Conservation (phyloP, 73 alveolate species). For the Tetrahymena malaccensis region DNA sequence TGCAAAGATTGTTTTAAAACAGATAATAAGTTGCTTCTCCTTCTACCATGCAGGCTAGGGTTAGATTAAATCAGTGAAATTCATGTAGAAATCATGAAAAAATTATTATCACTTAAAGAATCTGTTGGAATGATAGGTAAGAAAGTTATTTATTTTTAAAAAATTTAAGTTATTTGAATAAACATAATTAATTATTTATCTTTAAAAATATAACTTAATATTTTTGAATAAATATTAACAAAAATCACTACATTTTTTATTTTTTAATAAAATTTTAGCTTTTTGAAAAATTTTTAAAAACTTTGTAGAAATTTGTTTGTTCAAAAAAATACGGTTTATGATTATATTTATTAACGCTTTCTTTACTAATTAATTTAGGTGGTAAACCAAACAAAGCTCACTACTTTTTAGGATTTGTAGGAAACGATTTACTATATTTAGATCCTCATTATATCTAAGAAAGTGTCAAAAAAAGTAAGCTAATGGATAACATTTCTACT, state of each 20-base stretch:
- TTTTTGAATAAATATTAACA: too few species aligned
- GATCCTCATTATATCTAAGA: neutral
- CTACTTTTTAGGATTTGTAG: neutral
- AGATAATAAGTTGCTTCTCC: neutral
- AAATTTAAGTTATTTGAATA: neutral
- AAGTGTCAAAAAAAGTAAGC: neutral
- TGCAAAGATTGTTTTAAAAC: neutral
- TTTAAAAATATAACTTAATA: too few species aligned
- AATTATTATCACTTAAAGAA: neutral
- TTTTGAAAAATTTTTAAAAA: too few species aligned
- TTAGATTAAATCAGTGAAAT: neutral
- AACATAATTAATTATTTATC: too few species aligned
- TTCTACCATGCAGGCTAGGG: neutral
- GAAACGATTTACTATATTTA: neutral
- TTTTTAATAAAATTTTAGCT: too few species aligned
- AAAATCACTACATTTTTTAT: too few species aligned
- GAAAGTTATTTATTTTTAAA: neutral
- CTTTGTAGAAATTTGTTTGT: too few species aligned
- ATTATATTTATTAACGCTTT: too few species aligned
- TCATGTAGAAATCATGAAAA: neutral
- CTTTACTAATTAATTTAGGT: neutral
- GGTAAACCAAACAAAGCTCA: neutral
- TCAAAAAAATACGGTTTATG: too few species aligned
- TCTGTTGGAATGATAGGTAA: neutral
- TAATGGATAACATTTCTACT: neutral